Evolutionary conservation across 805 yeast genomes (phyloP).

Genomic region (Saccharomyces jurei): DNA sequence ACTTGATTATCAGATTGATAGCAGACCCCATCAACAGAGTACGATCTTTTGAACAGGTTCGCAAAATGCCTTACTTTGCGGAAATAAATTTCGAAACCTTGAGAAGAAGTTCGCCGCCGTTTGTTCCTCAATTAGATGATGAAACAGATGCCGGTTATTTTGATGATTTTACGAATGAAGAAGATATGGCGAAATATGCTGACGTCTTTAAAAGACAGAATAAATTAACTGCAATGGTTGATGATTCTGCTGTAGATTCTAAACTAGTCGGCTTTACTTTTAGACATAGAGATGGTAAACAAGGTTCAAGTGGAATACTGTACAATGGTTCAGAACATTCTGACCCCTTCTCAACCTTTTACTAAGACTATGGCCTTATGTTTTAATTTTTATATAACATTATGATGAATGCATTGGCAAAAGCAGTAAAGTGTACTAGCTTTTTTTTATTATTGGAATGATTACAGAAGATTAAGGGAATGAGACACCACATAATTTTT

Average conservation of each 20-base stretch:
- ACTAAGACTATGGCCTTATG: slow-evolving; percentile 8
- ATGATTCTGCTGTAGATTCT: slow-evolving; percentile 49
- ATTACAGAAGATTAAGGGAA: neutral
- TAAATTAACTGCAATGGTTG: slow-evolving; percentile 59
- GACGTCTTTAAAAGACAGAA: slow-evolving; percentile 94
- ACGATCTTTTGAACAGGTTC: slow-evolving; percentile 73
- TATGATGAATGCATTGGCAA: neutral
- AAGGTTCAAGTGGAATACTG: slow-evolving; percentile 32
- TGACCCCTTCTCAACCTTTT: slow-evolving; percentile 33
- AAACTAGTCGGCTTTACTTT: slow-evolving; percentile 93
- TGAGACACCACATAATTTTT: neutral
- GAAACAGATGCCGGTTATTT: slow-evolving; percentile 98
- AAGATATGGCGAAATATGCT: slow-evolving; percentile 94
- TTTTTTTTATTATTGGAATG: neutral
- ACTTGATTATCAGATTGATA: slow-evolving; percentile 66
- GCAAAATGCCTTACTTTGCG: slow-evolving; percentile 68
- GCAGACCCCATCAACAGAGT: slow-evolving; percentile 72
- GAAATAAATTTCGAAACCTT: slow-evolving; percentile 75
- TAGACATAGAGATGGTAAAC: slow-evolving; percentile 56
- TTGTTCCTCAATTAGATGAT: slow-evolving; percentile 91
- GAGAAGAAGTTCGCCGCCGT: slow-evolving; percentile 77
- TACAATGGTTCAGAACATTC: slow-evolving; percentile 31
- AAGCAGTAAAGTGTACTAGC: neutral
- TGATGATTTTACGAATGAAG: slow-evolving; percentile 94
- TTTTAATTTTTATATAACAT: neutral